Percentiles rank a stretch among this genome's conserved stretches.
phyloP scores from a whole-genome alignment of 2,329 filamentous ascomycete genomes.

The Aspergillus sp. region DNA sequence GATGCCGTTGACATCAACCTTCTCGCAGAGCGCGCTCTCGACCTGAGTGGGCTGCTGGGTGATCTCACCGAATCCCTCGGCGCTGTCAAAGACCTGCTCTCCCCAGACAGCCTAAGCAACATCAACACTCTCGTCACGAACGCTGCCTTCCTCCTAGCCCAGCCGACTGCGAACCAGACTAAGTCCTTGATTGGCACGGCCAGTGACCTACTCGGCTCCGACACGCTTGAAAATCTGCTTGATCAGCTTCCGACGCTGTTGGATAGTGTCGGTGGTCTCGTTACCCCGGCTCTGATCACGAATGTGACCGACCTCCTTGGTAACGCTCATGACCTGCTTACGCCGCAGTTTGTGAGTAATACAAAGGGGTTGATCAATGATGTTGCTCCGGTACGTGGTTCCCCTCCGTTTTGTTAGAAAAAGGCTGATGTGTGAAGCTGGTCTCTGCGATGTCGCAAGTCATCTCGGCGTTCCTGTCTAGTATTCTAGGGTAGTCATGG shows the following conservation, averaged over 20 bases:
- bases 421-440: not conserved
- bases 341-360: slow-evolving; percentile 6
- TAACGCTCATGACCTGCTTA: slow-evolving; percentile 6
- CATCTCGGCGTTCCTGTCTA: slow-evolving; percentile 7
- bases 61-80: slow-evolving; percentile 6
- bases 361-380: slow-evolving; percentile 8
- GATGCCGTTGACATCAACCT: not conserved
- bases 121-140: slow-evolving; percentile 8
- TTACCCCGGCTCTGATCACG: slow-evolving; percentile 1
- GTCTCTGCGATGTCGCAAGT: slow-evolving; percentile 10
- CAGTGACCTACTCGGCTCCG: slow-evolving; percentile 4
- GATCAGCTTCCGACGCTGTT: slow-evolving; percentile 6
- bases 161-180: slow-evolving; percentile 7
- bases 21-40: slow-evolving; percentile 1
- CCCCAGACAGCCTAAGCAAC: slow-evolving; percentile 9
- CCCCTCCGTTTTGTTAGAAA: not conserved
- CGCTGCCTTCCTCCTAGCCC: not conserved
- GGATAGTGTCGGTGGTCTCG: slow-evolving; percentile 4
- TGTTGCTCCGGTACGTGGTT: slow-evolving; percentile 5
- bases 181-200: slow-evolving; percentile 5
- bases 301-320: slow-evolving; percentile 6
- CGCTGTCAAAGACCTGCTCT: slow-evolving; percentile 9
- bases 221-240: slow-evolving; percentile 4
- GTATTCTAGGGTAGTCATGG: slow-evolving; percentile 5
- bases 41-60: slow-evolving; percentile 5